phyloP scores from a whole-genome alignment of 345 rosid species.

The Corchorus capsularis region DNA sequence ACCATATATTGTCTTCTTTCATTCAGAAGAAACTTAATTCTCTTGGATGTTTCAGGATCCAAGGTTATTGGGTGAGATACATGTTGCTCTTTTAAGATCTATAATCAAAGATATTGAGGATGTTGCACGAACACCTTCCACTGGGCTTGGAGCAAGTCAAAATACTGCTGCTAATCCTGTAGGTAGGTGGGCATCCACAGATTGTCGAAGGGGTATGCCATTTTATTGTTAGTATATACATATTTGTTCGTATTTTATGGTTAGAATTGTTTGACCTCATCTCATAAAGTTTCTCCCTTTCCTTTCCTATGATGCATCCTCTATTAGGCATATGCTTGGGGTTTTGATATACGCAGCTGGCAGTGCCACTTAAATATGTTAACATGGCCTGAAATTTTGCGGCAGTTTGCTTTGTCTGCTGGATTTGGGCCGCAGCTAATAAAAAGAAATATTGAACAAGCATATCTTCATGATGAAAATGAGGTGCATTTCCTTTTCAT shows the following conservation, averaged over 20 bases:
- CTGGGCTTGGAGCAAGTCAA: constrained; percentile 64
- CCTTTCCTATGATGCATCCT: constrained; percentile 2
- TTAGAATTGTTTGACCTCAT: neutral
- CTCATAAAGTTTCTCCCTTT: neutral
- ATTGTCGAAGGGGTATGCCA: constrained; percentile 84
- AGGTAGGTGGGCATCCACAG: constrained; percentile 88
- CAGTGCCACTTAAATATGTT: constrained; percentile 65
- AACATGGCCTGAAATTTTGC: constrained; percentile 93
- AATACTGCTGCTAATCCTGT: constrained; percentile 67
- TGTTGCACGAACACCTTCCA: constrained; percentile 59
- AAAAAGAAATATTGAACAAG: constrained; percentile 48
- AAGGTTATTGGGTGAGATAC: constrained; percentile 80
- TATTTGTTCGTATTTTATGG: constrained; percentile 2
- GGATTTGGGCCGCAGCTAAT: constrained; percentile 83
- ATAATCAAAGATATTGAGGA: constrained; percentile 88
- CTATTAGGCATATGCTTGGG: constrained; percentile 85
- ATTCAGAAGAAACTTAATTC: too few relatives aligned
- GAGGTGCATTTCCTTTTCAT: constrained; percentile 50
- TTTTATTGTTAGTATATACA: neutral
- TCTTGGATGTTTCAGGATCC: constrained; percentile 56
- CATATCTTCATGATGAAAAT: constrained; percentile 52
- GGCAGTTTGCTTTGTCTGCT: constrained; percentile 80
- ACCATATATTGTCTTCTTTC: too few relatives aligned
- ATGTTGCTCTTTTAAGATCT: constrained; percentile 64
- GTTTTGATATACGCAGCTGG: constrained; percentile 87